Percentiles rank a stretch among this genome's conserved stretches.
Evolutionary conservation across 306 rosid species (phyloP).

Genomic region (Rosa chinensis): DNA sequence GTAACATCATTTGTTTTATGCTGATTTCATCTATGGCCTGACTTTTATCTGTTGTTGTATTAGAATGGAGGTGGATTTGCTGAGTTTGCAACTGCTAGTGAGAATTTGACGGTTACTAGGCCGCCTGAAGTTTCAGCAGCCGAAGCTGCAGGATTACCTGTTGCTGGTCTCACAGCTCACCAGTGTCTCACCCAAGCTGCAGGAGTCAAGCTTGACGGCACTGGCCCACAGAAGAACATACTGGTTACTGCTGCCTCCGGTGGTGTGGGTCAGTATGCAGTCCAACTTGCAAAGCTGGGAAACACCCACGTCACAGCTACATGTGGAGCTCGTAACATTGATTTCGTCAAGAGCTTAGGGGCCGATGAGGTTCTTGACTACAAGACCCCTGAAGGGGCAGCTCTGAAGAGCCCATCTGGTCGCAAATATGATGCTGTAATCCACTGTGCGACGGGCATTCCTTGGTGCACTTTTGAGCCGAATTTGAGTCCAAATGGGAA

Average conservation of each 20-base stretch:
- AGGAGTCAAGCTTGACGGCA: conserved; percentile 56
- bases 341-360: conserved; percentile 62
- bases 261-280: conserved; percentile 81
- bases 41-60: neutral
- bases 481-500: conserved; percentile 59
- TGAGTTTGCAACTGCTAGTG: conserved; percentile 54
- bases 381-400: conserved; percentile 67
- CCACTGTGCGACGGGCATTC: conserved; percentile 52
- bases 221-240: conserved; percentile 44
- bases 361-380: conserved; percentile 85
- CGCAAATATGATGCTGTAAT: conserved; percentile 64
- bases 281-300: conserved; percentile 81
- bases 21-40: neutral
- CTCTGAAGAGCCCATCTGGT: conserved; percentile 68
- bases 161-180: conserved; percentile 71
- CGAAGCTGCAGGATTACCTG: conserved; percentile 55
- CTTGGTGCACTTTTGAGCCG: conserved; percentile 78
- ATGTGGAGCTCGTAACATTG: conserved; percentile 76
- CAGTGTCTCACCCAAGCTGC: conserved; percentile 53
- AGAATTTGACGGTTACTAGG: conserved; percentile 43
- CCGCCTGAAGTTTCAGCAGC: conserved; percentile 56
- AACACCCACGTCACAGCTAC: conserved; percentile 82
- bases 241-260: conserved; percentile 87
- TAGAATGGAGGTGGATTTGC: conserved; percentile 82
- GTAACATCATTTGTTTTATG: neutral